Percentiles rank a stretch among this genome's conserved stretches.
Evolutionary conservation across 345 rosid species (phyloP).

Genomic region (Punica granatum): DNA sequence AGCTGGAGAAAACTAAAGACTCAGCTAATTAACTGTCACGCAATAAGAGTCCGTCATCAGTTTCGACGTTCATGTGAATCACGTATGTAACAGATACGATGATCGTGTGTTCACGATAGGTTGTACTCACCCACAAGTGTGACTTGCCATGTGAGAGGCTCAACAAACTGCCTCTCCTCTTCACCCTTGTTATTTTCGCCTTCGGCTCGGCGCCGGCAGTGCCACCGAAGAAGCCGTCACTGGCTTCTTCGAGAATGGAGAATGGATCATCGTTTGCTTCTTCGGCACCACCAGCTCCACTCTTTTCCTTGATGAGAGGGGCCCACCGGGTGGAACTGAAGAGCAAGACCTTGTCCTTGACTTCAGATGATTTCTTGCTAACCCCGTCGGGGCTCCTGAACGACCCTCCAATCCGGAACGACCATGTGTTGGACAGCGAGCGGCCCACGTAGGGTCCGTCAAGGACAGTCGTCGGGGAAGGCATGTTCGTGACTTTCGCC

Average conservation of each 20-base stretch:
- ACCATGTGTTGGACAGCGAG: slow-evolving; percentile 22
- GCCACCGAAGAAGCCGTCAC: slow-evolving; percentile 9
- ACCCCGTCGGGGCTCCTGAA: slow-evolving; percentile 19
- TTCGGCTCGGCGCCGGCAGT: neutral
- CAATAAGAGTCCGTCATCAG: no score
- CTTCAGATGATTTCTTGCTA: slow-evolving; percentile 13
- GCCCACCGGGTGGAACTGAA: slow-evolving; percentile 52
- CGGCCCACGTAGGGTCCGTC: slow-evolving; percentile 46
- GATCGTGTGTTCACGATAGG: no score
- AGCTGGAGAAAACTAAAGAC: neutral
- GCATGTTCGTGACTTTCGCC: slow-evolving; percentile 17
- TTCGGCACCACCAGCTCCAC: slow-evolving; percentile 10
- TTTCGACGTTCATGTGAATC: no score
- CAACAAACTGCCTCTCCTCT: slow-evolving; percentile 10
- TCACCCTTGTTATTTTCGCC: slow-evolving; percentile 2
- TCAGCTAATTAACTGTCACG: neutral
- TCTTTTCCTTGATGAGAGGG: slow-evolving; percentile 24
- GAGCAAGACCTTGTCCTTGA: slow-evolving; percentile 20
- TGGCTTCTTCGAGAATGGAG: slow-evolving; percentile 7
- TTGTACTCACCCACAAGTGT: slow-evolving; percentile 8
- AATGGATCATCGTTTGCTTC: neutral
- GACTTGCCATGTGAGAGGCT: slow-evolving; percentile 4
- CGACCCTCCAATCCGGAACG: slow-evolving; percentile 23
- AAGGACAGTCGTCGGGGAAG: slow-evolving; percentile 50
- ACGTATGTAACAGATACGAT: no score